Conservation (phyloP, 768 basidiomycete species). For the Russula compacta region DNA sequence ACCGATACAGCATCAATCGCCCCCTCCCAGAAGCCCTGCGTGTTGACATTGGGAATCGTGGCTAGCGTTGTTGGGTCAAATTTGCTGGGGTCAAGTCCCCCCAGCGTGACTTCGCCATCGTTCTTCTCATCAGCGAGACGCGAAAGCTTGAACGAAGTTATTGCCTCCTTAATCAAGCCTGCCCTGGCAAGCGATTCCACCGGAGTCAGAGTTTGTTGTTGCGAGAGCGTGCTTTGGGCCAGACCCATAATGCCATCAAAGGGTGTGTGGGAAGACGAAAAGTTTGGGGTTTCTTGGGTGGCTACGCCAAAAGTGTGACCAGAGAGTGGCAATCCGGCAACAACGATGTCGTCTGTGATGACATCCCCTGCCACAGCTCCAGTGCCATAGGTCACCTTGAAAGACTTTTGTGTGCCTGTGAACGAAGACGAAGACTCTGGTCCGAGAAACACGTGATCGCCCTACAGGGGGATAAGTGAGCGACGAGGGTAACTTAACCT, state of each 20-base stretch:
- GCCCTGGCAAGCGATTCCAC: slow-evolving; percentile 56
- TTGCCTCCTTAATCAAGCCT: slow-evolving; percentile 50
- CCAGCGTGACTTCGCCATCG: slow-evolving; percentile 79
- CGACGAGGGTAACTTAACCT: too few relatives aligned
- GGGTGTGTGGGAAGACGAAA: slow-evolving; percentile 38
- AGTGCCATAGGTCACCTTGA: slow-evolving; percentile 60
- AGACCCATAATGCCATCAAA: slow-evolving; percentile 77
- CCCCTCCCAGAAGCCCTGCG: slow-evolving; percentile 74
- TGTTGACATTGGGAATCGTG: slow-evolving; percentile 54
- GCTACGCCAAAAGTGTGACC: slow-evolving; percentile 65
- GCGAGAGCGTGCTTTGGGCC: slow-evolving; percentile 58
- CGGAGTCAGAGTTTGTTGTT: slow-evolving; percentile 57
- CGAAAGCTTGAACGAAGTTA: slow-evolving; percentile 74
- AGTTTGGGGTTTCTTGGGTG: slow-evolving; percentile 48
- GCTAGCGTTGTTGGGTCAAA: slow-evolving; percentile 52
- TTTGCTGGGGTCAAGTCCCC: slow-evolving; percentile 62
- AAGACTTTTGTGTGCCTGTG: slow-evolving; percentile 38
- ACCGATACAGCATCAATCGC: slow-evolving; percentile 49
- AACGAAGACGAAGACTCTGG: slow-evolving; percentile 53
- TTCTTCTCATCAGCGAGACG: slow-evolving; percentile 60
- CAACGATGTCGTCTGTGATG: slow-evolving; percentile 48
- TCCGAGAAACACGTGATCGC: slow-evolving; percentile 62
- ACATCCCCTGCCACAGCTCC: slow-evolving; percentile 60
- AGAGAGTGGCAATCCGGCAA: slow-evolving; percentile 52
- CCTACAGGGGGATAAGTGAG: slow-evolving; percentile 28